Evolutionary conservation across 1,139 yeast species (phyloP).

Genomic region (Diutina neorugosa): DNA sequence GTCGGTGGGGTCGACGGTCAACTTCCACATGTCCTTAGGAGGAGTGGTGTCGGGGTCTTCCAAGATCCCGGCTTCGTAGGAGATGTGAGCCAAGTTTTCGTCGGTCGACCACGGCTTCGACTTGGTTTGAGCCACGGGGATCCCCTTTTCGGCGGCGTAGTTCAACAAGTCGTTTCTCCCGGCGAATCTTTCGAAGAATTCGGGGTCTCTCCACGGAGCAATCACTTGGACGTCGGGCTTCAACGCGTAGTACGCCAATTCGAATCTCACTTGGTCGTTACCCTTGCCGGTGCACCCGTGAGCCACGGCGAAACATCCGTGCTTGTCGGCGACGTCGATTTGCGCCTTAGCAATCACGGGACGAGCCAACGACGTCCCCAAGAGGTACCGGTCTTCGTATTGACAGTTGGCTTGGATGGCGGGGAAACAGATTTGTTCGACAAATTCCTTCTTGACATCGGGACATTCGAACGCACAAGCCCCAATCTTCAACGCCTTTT

Average conservation of each 20-base stretch:
- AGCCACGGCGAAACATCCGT: conserved; percentile 96
- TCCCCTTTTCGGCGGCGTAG: conserved; percentile 81
- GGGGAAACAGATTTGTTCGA: conserved; percentile 86
- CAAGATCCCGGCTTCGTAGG: conserved; percentile 96
- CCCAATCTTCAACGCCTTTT: conserved; percentile 92
- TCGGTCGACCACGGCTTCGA: conserved; percentile 99
- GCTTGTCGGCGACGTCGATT: conserved; percentile 89
- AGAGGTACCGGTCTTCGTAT: conserved; percentile 89
- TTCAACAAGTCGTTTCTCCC: conserved; percentile 95
- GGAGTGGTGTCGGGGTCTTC: conserved; percentile 98
- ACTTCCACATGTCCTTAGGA: conserved; percentile 99
- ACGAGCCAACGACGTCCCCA: conserved; percentile 96
- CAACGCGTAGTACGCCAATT: conserved; percentile 89
- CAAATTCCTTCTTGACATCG: conserved; percentile 92
- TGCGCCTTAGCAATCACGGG: conserved; percentile 98
- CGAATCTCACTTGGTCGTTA: conserved; percentile 97
- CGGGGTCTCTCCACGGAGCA: conserved; percentile 99
- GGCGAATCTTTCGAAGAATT: conserved; percentile 86
- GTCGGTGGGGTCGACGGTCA: conserved; percentile 88
- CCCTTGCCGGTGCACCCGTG: conserved; percentile 99
- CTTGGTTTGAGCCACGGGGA: conserved; percentile 93
- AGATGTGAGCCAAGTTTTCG: conserved; percentile 96
- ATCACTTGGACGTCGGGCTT: conserved; percentile 94
- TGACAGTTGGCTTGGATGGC: conserved; percentile 96
- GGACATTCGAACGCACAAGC: conserved; percentile 90